Percentiles rank a stretch among this genome's conserved stretches.
Conservation (phyloP, 2,329 filamentous ascomycete genomes). For the Colletotrichum sp. region DNA sequence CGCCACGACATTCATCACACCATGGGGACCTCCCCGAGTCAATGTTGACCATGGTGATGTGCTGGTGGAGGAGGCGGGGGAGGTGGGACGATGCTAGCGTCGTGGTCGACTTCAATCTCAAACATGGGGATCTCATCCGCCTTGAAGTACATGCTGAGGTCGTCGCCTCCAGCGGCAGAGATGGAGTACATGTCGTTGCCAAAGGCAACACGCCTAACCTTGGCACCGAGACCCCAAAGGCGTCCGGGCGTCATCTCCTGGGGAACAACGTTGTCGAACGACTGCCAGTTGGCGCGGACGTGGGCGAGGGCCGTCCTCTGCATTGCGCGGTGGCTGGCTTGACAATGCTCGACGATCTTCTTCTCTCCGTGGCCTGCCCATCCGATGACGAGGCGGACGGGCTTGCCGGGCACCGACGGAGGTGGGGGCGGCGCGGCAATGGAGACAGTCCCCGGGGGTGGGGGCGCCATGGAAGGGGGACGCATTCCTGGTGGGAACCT, state of each 20-base stretch:
- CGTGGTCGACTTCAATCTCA: slow-evolving; percentile 18
- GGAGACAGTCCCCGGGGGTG: not conserved
- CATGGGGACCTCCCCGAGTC: not conserved
- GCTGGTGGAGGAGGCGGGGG: slow-evolving; percentile 7
- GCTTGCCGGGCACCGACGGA: slow-evolving; percentile 18
- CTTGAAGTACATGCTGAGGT: slow-evolving; percentile 17
- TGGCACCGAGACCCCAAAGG: slow-evolving; percentile 13
- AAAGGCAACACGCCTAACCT: slow-evolving; percentile 13
- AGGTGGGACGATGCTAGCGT: not conserved
- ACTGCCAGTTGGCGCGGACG: slow-evolving; percentile 16
- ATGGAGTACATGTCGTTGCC: slow-evolving; percentile 20
- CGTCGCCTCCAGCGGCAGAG: slow-evolving; percentile 4
- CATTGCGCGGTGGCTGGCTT: slow-evolving; percentile 1
- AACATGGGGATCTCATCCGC: slow-evolving; percentile 16
- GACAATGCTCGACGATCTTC: slow-evolving; percentile 32
- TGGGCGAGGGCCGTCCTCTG: slow-evolving; percentile 22
- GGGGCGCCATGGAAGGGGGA: not conserved
- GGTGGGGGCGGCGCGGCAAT: not conserved
- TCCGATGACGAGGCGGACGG: slow-evolving; percentile 29
- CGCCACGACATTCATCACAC: not conserved
- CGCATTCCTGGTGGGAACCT: slow-evolving; percentile 1
- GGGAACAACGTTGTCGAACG: slow-evolving; percentile 10
- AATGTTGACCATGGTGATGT: not conserved
- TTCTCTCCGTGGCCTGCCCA: slow-evolving; percentile 33
- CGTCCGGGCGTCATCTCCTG: slow-evolving; percentile 15